A percentile compares a stretch with the other conserved stretches of the same genome.
Conservation (phyloP, 169 alveolate genomes). For the Plasmodium coatneyi region DNA sequence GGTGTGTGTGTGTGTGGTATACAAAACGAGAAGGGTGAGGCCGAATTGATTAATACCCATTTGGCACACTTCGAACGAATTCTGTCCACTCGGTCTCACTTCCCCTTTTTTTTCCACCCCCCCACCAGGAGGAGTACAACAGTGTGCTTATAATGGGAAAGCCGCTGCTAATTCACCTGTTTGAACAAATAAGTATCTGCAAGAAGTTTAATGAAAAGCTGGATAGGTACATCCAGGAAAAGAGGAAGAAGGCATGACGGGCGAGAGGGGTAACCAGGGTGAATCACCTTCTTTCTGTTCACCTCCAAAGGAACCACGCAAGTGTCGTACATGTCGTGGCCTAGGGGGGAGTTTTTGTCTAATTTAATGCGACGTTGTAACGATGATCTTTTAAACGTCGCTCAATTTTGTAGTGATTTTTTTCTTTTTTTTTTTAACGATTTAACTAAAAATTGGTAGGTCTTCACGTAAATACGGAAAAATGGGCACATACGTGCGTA, state of each 20-base stretch:
- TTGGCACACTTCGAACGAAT: not conserved
- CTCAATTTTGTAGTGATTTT: not conserved
- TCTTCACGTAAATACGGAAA: not conserved
- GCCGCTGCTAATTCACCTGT: conserved; percentile 58
- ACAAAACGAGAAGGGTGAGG: not conserved
- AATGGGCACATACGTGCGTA: not conserved
- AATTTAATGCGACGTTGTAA: not conserved
- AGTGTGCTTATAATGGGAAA: conserved; percentile 70
- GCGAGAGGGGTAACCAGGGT: not conserved
- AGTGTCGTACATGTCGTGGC: not conserved
- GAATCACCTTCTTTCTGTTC: not conserved
- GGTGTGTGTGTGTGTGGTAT: not conserved
- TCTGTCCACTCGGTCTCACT: not conserved
- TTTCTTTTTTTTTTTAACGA: not conserved
- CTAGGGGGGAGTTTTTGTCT: not conserved
- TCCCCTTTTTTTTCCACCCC: not conserved
- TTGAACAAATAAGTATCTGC: conserved; percentile 68
- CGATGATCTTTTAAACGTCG: not conserved
- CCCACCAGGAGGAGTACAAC: conserved; percentile 49
- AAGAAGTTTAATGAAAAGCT: conserved; percentile 71
- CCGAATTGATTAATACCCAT: not conserved
- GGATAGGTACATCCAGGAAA: conserved; percentile 55
- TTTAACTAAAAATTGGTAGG: not conserved
- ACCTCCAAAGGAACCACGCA: not conserved
- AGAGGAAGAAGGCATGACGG: conserved; percentile 35